Percentiles rank a stretch among this genome's conserved stretches.
Conservation (phyloP, 441 rosid genomes). For the Euphorbia schlechtendalii region DNA sequence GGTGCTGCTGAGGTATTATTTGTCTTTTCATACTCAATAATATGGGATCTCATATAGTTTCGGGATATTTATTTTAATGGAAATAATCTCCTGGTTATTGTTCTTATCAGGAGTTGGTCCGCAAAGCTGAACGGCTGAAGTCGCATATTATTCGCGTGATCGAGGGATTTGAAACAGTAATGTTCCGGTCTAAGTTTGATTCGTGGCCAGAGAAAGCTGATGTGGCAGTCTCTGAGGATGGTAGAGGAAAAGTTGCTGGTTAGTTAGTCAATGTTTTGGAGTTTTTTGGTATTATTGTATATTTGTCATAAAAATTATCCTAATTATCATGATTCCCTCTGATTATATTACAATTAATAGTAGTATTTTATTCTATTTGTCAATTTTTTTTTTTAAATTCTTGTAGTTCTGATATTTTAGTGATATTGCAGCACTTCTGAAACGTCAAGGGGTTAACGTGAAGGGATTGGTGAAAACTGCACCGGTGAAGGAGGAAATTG, state of each 20-base stretch:
- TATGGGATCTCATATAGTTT: not conserved
- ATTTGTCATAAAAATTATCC: too few species aligned
- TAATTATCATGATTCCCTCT: constrained; percentile 1
- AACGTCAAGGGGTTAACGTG: constrained; percentile 89
- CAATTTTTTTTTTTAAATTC: constrained; percentile 6
- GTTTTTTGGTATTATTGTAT: constrained; percentile 5
- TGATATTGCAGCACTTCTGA: constrained; percentile 61
- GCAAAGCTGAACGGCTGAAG: constrained; percentile 43
- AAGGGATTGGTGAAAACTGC: constrained; percentile 75
- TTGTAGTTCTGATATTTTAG: constrained; percentile 15
- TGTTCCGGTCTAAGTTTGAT: constrained; percentile 78
- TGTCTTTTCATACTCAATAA: constrained; percentile 15
- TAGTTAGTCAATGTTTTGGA: constrained; percentile 20
- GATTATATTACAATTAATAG: not conserved
- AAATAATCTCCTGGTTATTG: constrained; percentile 21
- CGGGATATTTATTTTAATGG: constrained; percentile 15
- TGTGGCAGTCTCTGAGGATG: constrained; percentile 70
- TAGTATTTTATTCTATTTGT: not conserved
- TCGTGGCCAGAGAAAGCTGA: constrained; percentile 65
- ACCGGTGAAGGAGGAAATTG: constrained; percentile 76
- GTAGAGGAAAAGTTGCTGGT: constrained; percentile 99
- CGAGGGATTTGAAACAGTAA: constrained; percentile 94
- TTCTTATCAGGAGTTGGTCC: constrained; percentile 53
- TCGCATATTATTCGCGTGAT: constrained; percentile 67
- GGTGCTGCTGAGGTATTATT: constrained; percentile 66